These are phyloP conservation scores for Pseudopyricularia javanii DNA, from an alignment of 2,329 filamentous ascomycete species.

Conservation along the genomic window DNA sequence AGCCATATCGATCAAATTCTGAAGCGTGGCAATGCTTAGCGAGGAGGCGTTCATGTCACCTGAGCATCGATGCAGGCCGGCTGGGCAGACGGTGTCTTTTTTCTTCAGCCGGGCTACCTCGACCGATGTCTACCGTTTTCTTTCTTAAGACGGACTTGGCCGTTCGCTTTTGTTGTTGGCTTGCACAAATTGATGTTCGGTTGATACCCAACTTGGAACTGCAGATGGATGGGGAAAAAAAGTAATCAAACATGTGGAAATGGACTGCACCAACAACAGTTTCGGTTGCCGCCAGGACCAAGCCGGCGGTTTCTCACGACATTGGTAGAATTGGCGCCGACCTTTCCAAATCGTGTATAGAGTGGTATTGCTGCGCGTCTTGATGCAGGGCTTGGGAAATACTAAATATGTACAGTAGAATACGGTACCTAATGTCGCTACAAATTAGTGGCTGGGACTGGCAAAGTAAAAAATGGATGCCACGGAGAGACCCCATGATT, in stretches of 20 bases:
- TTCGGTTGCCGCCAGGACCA: background rate
- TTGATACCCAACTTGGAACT: too few species aligned
- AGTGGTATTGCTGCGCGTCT: too few species aligned
- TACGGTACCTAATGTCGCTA: background rate
- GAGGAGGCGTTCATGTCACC: background rate
- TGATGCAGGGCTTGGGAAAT: too few species aligned
- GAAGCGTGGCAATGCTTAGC: slow-evolving; percentile 30
- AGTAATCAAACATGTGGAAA: too few species aligned
- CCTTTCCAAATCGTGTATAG: background rate
- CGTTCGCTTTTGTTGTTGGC: too few species aligned
- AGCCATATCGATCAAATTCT: slow-evolving; percentile 87
- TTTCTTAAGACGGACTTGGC: too few species aligned
- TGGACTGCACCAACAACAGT: background rate
- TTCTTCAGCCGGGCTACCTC: too few species aligned
- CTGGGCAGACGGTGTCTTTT: too few species aligned
- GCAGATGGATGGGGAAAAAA: too few species aligned
- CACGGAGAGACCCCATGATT: background rate
- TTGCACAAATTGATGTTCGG: background rate
- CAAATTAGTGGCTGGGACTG: background rate
- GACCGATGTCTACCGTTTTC: too few species aligned
- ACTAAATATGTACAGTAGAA: too few species aligned
- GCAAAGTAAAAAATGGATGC: background rate
- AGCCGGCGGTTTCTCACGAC: background rate
- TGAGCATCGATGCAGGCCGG: background rate
- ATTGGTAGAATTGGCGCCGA: background rate